Conservation (phyloP, 2,329 filamentous ascomycete genomes). For the Nannizziopsis arthrosporioides region DNA sequence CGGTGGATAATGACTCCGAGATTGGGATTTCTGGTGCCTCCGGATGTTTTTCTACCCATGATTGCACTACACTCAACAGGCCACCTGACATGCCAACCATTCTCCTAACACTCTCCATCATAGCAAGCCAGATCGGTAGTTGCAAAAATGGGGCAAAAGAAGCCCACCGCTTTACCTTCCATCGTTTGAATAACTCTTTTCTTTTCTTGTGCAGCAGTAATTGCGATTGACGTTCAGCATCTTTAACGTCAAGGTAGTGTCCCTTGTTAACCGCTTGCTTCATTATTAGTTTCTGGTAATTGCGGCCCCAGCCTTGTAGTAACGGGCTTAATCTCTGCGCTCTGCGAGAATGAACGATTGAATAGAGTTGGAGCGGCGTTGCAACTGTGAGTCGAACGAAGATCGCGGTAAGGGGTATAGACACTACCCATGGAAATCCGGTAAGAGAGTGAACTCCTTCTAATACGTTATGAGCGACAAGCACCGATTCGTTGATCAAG, state of each 20-base stretch:
- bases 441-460: constrained; percentile 40
- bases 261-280: not conserved
- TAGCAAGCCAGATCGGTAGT: constrained; percentile 36
- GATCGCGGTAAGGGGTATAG: constrained; percentile 45
- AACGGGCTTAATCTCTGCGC: constrained; percentile 36
- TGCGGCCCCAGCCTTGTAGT: constrained; percentile 26
- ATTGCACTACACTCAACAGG: constrained; percentile 30
- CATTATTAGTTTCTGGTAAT: constrained; percentile 1
- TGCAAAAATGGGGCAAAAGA: constrained; percentile 28
- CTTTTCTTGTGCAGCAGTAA: constrained; percentile 20
- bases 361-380: constrained; percentile 38
- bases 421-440: constrained; percentile 43
- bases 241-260: constrained; percentile 11
- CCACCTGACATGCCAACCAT: constrained; percentile 37
- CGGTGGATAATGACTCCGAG: constrained; percentile 42
- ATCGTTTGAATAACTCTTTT: constrained; percentile 24
- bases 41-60: constrained; percentile 16
- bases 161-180: constrained; percentile 27
- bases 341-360: constrained; percentile 29
- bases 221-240: constrained; percentile 14
- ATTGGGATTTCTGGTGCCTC: constrained; percentile 19
- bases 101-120: constrained; percentile 38
- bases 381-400: constrained; percentile 39
- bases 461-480: constrained; percentile 37
- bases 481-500: constrained; percentile 35